Base-by-base conservation (phyloP, 306 rosid genomes). In the Sicyos edulis region DNA sequence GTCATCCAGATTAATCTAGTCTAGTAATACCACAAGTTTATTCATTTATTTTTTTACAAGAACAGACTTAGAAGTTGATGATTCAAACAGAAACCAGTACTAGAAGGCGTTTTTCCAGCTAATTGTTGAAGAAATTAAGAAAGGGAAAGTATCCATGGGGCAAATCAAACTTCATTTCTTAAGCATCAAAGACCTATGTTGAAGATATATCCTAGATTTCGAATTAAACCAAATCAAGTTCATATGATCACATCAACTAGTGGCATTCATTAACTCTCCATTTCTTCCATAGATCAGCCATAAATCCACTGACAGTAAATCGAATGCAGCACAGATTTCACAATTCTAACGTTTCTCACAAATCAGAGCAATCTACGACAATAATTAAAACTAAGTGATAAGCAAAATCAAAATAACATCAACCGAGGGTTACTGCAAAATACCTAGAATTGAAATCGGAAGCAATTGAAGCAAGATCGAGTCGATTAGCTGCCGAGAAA, bases 381-480 rank as follows among this genome's bases (percentile, higher is more conserved):
- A 26, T 15, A 69, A 69, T 16, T 5, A 50, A 69, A 69, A 50
- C 45, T 22, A 64, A 15, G 15, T 42, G 8, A 50, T 10, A 68
- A 49, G 10, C 21, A 50, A 49, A 49, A 69, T 50, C 11, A 69
- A 50, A 26, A 15, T 16, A 69, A 9, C 58, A 13, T 69, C 24
- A 68, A 50, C 42, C 20, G 16, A 16, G 42, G 19, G 1, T 15
- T 21, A 68, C 12, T 24, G 0, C 0, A 50, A 16, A 69, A 69
- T 51, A 69, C 73, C 73, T 51, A 10, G n/a, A 69, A 26, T 22
- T 4, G 16, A 51, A 69, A 69, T 51, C 72, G 72, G 55, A 67
- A 67, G 72, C 40, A 49, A 67, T 67, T 14, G 14, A 26, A 51
- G 55, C 10, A 26, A 69, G 73, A 69, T 69, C 58, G 45, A 49